Evolutionary conservation across 441 rosid genomes (phyloP).

Genomic region (Pelargonium citronellum): DNA sequence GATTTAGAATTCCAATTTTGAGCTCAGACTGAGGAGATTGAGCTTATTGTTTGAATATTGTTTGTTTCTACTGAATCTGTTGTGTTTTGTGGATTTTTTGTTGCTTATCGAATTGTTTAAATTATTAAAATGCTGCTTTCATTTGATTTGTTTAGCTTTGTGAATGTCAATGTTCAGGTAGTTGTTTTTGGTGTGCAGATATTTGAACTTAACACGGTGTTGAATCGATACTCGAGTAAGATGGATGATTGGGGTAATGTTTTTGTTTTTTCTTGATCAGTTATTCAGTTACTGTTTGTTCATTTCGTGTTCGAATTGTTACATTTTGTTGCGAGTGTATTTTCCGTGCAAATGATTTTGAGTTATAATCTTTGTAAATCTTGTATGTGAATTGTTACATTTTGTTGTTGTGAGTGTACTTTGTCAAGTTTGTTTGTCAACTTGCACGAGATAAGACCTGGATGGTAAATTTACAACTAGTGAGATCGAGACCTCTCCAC

Average conservation of each 20-base stretch:
- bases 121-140: not conserved
- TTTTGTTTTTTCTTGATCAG: not conserved
- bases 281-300: not conserved
- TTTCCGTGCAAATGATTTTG: not conserved
- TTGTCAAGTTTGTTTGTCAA: no score
- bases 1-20: not conserved
- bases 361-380: not conserved
- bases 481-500: no score
- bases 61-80: not conserved
- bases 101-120: no score
- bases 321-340: not conserved
- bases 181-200: not conserved
- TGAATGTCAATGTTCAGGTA: not conserved
- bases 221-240: not conserved
- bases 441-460: no score
- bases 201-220: not conserved
- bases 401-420: not conserved
- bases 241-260: constrained; percentile 8
- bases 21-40: not conserved
- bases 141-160: not conserved
- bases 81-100: no score
- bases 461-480: no score
- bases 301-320: not conserved
- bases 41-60: not conserved
- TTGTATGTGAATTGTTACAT: not conserved